Evolutionary conservation across 2,329 filamentous ascomycete genomes (phyloP), one percentile per base, ranked within the genome.

Genomic region (Penicillium rolfsii): DNA sequence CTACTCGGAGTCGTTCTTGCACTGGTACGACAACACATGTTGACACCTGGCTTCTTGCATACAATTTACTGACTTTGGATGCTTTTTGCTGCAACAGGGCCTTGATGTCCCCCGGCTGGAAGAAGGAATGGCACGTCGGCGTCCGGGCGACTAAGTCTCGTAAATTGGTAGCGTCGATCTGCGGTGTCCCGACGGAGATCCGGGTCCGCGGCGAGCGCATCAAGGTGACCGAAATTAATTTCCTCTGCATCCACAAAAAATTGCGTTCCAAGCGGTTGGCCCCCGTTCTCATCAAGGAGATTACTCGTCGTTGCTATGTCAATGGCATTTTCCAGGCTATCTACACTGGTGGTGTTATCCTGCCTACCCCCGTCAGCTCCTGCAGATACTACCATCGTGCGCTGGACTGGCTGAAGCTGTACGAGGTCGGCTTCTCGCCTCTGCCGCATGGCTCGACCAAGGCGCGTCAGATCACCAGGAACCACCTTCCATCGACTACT

Each of bases 161-260:
- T 71, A 96, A 94, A 74, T 87, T 99, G 16, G 93, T 97, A 55
- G 95, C 93, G 58, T 97, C 96, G 78, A 98, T 99, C 74, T 96
- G 93, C 43, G 95, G 93, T 69, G 91, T 98, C 49, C 95, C 95
- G 0, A 89, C 95, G 62, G 85, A 89, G 66, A 82, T 99, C 59
- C 88, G 90, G 55, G 88, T 99, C 46, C 90, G 93, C 65, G 83
- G 89, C 61, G 90, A 90, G 61, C 80, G 85, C 59, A 80, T 99
- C 62, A 86, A 88, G 64, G 89, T 91, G 68, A 93, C 91, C 52
- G 95, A 99, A 77, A 95, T 99, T 79, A 99, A 99, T 82, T 99
- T 98, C 80, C 88, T 99, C 67, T 96, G 93, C 73, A 89, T 99
- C 58, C 95, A 99, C 84, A 98, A 98, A 84, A 98, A 98, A 80